Evolutionary conservation across 202 grass and related monocot genomes (phyloP).

Genomic region (Cymbopogon flexuosus): DNA sequence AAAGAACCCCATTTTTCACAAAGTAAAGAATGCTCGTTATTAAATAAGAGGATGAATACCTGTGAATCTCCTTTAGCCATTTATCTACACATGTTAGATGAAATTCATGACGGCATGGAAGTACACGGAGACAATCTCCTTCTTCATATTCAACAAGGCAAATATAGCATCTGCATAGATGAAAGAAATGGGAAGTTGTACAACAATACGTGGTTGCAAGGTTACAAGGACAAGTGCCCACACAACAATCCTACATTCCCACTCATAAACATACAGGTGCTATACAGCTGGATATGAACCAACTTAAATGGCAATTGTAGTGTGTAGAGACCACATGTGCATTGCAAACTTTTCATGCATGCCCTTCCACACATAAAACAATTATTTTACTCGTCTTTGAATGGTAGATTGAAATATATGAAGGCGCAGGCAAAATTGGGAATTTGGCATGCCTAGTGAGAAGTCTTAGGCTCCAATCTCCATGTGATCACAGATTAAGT

Average conservation of each 20-base stretch:
- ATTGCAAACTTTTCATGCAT: background rate
- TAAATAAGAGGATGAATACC: conserved; percentile 43
- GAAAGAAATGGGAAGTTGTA: conserved; percentile 12
- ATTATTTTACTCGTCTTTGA: background rate
- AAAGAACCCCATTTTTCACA: background rate
- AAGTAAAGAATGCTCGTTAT: background rate
- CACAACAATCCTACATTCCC: background rate
- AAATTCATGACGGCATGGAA: conserved; percentile 94
- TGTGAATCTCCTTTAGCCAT: conserved; percentile 99
- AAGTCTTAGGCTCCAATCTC: background rate
- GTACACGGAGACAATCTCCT: conserved; percentile 77
- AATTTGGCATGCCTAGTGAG: background rate
- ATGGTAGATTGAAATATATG: conserved; percentile 17
- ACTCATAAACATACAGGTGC: background rate
- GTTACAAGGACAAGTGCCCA: background rate
- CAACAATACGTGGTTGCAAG: conserved; percentile 16
- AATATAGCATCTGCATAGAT: conserved; percentile 68
- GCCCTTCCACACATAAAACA: conserved; percentile 2
- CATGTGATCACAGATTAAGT: background rate
- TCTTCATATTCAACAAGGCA: conserved; percentile 98
- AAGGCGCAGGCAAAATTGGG: background rate
- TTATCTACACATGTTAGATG: conserved; percentile 98
- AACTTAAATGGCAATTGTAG: conserved; percentile 24
- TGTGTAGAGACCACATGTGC: background rate
- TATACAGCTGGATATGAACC: conserved; percentile 16